These are phyloP conservation scores for Pseudogymnoascus sp. DNA, from an alignment of 2,329 filamentous ascomycete species.

Conservation along the genomic window DNA sequence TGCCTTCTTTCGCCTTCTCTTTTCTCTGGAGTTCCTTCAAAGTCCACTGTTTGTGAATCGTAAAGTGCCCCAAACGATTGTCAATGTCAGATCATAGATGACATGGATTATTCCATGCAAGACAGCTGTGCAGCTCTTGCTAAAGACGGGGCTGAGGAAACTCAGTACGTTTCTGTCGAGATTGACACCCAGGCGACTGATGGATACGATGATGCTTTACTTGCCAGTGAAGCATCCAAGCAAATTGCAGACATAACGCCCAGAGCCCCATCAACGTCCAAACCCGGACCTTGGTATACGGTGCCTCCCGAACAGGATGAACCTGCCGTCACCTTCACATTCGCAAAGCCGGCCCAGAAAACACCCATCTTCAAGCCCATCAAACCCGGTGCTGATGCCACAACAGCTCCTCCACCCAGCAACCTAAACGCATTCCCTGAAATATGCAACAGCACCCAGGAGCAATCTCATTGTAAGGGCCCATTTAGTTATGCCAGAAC, in stretches of 20 bases:
- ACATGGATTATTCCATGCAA: conserved; percentile 11
- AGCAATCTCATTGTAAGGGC: not conserved
- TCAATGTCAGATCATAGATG: not conserved
- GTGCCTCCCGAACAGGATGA: not conserved
- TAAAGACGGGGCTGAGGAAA: conserved; percentile 15
- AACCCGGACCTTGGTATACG: not conserved
- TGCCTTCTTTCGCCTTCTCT: not conserved
- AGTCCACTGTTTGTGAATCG: not conserved
- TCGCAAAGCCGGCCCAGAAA: not conserved
- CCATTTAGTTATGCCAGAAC: not conserved
- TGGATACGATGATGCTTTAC: not conserved
- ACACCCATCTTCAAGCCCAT: not conserved
- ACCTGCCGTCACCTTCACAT: not conserved
- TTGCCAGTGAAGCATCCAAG: not conserved
- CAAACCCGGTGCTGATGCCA: not conserved
- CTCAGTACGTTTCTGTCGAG: conserved; percentile 21
- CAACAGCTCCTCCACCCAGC: not conserved
- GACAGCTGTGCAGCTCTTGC: conserved; percentile 12
- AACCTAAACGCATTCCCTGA: not conserved
- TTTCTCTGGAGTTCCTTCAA: not conserved
- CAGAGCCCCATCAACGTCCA: not conserved
- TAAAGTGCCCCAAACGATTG: not conserved
- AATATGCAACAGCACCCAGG: not conserved
- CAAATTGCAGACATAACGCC: not conserved
- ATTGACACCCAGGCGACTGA: conserved; percentile 18